Evolutionary conservation across 1,284 basidiomycete species (phyloP), one percentile per base, ranked within the genome.

Genomic region (Cutaneotrichosporon sp.): DNA sequence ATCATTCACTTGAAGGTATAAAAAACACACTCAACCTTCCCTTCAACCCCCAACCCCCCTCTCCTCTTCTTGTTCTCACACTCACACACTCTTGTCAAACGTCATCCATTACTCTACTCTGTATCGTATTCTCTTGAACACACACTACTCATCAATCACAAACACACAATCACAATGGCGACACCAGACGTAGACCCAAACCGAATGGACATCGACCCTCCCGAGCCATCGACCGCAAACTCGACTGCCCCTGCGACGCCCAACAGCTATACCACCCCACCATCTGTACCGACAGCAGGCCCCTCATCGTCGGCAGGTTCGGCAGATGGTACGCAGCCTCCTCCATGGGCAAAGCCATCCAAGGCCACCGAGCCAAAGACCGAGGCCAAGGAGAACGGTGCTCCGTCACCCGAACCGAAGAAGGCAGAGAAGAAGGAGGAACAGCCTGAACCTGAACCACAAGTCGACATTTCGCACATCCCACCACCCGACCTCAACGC

Each of bases 121-220:
- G 10, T 18, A n/a, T n/a, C 42, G 4, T n/a, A 16, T 46, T 9
- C 18, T n/a, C 26, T 3, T 26, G 26, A 26, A 26, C 26, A 26
- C 34, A n/a, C 53, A 55, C 5, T 31, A 9, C 38, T 18, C 11
- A 55, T 36, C 18, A 18, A 36, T 34, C 53, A n/a, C 32, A n/a
- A n/a, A 10, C 53, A 38, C 8, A 30, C 55, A 16, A 2, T 11
- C 55, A 56, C 55, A 38, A 56, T 56, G 32, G 34, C 36, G 18
- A 26, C 36, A 21, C 32, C 53, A 26, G 34, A 56, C 22, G 22
- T 30, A n/a, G 55, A 56, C 55, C 55, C 55, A 9, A 56, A 56
- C 55, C 38, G 55, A 10, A 58, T 58, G 57, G 57, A 58, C 31
- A 58, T 58, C 6, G 57, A 58, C 46, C 46, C 57, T 22, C 57